Conservation (phyloP, 2,329 filamentous ascomycete genomes). For the Periglandula ipomoeae region DNA sequence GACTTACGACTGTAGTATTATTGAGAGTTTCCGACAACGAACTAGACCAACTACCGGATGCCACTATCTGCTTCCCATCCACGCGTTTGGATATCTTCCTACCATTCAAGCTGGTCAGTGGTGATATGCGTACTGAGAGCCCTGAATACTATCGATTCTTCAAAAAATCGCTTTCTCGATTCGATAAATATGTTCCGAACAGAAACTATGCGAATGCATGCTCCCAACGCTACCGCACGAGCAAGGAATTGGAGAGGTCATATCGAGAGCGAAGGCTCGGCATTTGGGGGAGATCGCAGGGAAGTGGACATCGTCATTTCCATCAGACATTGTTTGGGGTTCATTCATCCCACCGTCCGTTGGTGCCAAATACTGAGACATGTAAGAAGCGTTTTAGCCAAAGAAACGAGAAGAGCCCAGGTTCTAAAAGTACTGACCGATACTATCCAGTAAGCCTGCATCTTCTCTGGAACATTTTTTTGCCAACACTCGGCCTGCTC, state of each 20-base stretch:
- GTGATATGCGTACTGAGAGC: background rate
- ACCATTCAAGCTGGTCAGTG: background rate
- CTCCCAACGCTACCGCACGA: conserved; percentile 36
- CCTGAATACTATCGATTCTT: background rate
- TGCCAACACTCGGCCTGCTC: background rate
- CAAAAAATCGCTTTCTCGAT: background rate
- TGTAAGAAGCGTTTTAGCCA: background rate
- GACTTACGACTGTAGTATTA: background rate
- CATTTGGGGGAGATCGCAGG: conserved; percentile 16
- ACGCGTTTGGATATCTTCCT: background rate
- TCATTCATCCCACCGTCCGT: background rate
- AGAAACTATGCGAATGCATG: conserved; percentile 26
- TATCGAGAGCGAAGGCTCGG: conserved; percentile 34
- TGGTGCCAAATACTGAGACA: background rate
- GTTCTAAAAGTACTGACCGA: too few relatives aligned
- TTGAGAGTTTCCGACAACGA: background rate
- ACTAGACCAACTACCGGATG: background rate
- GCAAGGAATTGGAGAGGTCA: conserved; percentile 32
- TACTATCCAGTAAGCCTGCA: background rate
- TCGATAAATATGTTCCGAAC: conserved; percentile 43
- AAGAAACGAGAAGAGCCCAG: background rate
- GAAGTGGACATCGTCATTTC: background rate
- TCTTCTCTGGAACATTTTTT: background rate
- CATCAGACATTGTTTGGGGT: background rate
- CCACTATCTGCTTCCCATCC: background rate